Evolutionary conservation across 177 flowering plant species (phyloP).

Genomic region (Vitis hybrid): DNA sequence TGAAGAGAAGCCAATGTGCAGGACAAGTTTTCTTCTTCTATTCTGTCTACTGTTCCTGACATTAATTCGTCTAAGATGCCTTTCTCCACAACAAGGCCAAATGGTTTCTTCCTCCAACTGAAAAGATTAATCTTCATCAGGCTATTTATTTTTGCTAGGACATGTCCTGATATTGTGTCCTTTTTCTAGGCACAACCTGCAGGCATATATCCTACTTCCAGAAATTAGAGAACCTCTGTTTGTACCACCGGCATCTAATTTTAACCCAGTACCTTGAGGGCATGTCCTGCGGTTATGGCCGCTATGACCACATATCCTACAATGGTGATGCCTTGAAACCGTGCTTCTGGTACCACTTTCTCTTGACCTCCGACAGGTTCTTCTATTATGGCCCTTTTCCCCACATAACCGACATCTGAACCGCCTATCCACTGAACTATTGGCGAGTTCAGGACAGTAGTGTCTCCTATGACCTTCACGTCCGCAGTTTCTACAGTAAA

Average conservation of each 20-base stretch:
- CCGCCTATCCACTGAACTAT: constrained; percentile 30
- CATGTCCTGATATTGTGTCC: constrained; percentile 71
- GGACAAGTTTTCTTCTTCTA: background rate
- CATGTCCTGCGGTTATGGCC: constrained; percentile 78
- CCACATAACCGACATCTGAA: constrained; percentile 73
- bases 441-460: constrained; percentile 72
- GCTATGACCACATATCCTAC: constrained; percentile 51
- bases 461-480: constrained; percentile 79
- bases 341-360: constrained; percentile 13
- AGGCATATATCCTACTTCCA: constrained; percentile 32
- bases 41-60: too few relatives aligned
- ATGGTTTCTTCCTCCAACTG: background rate
- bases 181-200: constrained; percentile 40
- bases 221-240: constrained; percentile 4
- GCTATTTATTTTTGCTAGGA: constrained; percentile 25
- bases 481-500: constrained; percentile 77
- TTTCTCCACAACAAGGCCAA: too few relatives aligned
- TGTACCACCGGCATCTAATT: constrained; percentile 2
- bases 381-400: constrained; percentile 76
- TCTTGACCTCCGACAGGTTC: constrained; percentile 57
- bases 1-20: background rate
- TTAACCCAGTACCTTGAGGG: constrained; percentile 23
- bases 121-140: background rate
- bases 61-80: too few relatives aligned
- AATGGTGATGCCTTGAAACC: constrained; percentile 27